phyloP scores from a whole-genome alignment of 2,329 filamentous ascomycete genomes.

The Botrytis byssoidea region DNA sequence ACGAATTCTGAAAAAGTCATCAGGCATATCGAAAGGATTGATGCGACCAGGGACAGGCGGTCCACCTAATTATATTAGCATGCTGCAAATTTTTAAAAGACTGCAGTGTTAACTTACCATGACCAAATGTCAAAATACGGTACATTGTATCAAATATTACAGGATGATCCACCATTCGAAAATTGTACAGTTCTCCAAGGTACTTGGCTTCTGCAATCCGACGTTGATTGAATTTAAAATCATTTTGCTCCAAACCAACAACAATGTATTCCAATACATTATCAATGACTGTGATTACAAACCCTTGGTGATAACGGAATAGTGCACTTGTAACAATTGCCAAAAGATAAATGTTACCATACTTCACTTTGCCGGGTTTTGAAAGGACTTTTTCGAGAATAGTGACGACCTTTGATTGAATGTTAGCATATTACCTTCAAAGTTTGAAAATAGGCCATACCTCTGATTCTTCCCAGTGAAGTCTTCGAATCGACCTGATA shows the following conservation, averaged over 20 bases:
- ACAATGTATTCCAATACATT: conserved; percentile 85
- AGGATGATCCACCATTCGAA: conserved; percentile 91
- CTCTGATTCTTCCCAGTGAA: conserved; percentile 96
- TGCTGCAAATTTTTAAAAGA: not conserved
- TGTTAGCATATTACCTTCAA: conserved; percentile 1
- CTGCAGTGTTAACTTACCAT: conserved; percentile 45
- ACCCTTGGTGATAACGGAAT: conserved; percentile 87
- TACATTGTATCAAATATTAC: conserved; percentile 96
- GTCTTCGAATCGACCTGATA: conserved; percentile 86
- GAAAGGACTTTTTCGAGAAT: conserved; percentile 80
- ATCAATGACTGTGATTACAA: conserved; percentile 89
- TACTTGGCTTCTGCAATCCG: conserved; percentile 96
- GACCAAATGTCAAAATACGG: conserved; percentile 89
- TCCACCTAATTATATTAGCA: conserved; percentile 54
- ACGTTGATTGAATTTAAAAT: conserved; percentile 96
- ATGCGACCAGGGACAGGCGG: conserved; percentile 75
- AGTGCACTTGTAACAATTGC: conserved; percentile 86
- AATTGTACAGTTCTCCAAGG: conserved; percentile 94
- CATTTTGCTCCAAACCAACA: conserved; percentile 88
- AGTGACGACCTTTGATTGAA: conserved; percentile 33
- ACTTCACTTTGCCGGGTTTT: conserved; percentile 96
- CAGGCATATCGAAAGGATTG: conserved; percentile 79
- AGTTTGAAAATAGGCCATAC: conserved; percentile 42
- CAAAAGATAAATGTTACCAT: conserved; percentile 91
- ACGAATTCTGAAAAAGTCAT: conserved; percentile 95